Evolutionary conservation across 495 filamentous ascomycete species (phyloP).

Genomic region (Melanomma pulvis-pyrius): DNA sequence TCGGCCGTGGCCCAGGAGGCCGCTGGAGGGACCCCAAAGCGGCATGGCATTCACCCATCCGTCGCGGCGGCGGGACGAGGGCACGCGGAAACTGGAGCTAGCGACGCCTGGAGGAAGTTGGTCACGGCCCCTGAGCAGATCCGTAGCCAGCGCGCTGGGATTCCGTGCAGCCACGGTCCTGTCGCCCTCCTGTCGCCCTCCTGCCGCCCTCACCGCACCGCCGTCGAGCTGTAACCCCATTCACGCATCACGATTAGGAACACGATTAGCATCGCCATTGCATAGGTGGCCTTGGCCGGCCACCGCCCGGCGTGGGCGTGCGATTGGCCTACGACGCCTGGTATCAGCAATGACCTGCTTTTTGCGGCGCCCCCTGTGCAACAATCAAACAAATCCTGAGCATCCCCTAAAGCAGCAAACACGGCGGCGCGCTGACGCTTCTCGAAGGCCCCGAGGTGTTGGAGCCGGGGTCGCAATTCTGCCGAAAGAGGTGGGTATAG

Average conservation of each 20-base stretch:
- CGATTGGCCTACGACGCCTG: constrained; percentile 21
- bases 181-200: background rate
- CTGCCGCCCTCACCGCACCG: constrained; percentile 1
- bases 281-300: too few relatives aligned
- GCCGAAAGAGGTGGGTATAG: constrained; percentile 21
- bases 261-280: too few relatives aligned
- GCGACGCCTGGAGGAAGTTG: constrained; percentile 18
- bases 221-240: background rate
- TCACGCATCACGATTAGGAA: background rate
- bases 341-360: constrained; percentile 13
- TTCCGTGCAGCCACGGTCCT: background rate
- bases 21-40: background rate
- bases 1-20: background rate
- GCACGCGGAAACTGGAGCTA: constrained; percentile 28
- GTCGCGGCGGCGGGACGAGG: constrained; percentile 31
- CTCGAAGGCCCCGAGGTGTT: constrained; percentile 2
- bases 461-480: constrained; percentile 26
- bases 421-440: constrained; percentile 14
- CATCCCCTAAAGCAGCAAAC: constrained; percentile 10
- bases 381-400: constrained; percentile 18
- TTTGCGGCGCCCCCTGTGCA: constrained; percentile 13
- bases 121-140: constrained; percentile 31
- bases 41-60: constrained; percentile 22
- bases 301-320: constrained; percentile 14
- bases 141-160: constrained; percentile 27